Percentiles rank a stretch among this genome's conserved stretches.
Conservation (phyloP, 352 stramenopile species). For the Pythium brachiatum region DNA sequence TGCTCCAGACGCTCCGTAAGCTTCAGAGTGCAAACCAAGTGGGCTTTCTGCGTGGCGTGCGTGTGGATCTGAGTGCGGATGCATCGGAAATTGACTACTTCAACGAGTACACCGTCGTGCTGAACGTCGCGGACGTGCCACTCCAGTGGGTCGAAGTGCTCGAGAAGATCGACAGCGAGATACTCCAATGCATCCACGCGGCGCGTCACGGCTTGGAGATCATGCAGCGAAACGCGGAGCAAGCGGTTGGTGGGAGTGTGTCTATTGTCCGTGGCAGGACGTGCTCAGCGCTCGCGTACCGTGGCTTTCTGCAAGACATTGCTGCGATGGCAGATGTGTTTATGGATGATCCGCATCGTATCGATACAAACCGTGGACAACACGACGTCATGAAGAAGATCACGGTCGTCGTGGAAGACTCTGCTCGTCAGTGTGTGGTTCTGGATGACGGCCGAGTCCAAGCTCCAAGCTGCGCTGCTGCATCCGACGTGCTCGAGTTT, state of each 20-base stretch:
- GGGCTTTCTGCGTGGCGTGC: slow-evolving; percentile 29
- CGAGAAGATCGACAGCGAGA: slow-evolving; percentile 43
- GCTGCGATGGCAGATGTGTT: slow-evolving; percentile 3
- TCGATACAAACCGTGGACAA: slow-evolving; percentile 1
- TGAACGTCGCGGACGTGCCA: slow-evolving; percentile 61
- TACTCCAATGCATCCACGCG: slow-evolving; percentile 47
- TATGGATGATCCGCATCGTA: slow-evolving; percentile 8
- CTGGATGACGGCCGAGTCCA: slow-evolving; percentile 42
- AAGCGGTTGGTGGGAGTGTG: slow-evolving; percentile 32
- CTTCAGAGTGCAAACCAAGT: not conserved
- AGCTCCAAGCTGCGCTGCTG: slow-evolving; percentile 27
- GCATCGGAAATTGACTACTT: slow-evolving; percentile 52
- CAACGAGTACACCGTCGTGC: slow-evolving; percentile 52
- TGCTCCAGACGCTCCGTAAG: slow-evolving; percentile 59
- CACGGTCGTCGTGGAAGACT: slow-evolving; percentile 46
- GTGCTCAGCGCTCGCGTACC: slow-evolving; percentile 50
- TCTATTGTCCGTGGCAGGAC: slow-evolving; percentile 41
- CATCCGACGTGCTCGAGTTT: slow-evolving; percentile 20
- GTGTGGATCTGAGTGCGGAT: slow-evolving; percentile 33
- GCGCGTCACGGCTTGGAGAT: slow-evolving; percentile 30
- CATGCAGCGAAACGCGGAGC: slow-evolving; percentile 36
- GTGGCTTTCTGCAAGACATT: slow-evolving; percentile 51
- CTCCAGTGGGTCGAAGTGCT: slow-evolving; percentile 67
- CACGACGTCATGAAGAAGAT: slow-evolving; percentile 39
- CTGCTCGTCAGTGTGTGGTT: slow-evolving; percentile 34